Evolutionary conservation across 2,329 filamentous ascomycete species (phyloP).

Genomic region (Eurotiales sp.): DNA sequence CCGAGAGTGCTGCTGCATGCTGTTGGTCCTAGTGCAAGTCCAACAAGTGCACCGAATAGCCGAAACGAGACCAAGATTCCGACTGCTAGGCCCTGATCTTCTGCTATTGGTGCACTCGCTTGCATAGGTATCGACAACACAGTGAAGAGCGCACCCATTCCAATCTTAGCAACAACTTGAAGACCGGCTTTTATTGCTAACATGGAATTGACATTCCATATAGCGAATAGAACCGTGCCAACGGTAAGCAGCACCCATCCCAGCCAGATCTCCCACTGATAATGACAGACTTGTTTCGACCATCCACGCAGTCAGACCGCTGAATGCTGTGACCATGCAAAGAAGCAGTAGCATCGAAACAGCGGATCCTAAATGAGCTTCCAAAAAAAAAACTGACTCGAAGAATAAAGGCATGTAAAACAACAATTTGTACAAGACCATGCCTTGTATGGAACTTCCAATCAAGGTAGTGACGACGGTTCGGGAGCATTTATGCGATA

Average conservation of each 20-base stretch:
- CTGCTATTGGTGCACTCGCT: neutral
- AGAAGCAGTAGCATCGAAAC: constrained; percentile 3
- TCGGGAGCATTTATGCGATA: constrained; percentile 41
- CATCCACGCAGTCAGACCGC: constrained; percentile 29
- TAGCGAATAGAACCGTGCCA: constrained; percentile 22
- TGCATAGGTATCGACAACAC: constrained; percentile 8
- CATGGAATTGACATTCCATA: constrained; percentile 44
- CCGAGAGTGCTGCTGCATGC: constrained; percentile 20
- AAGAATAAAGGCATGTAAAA: constrained; percentile 48
- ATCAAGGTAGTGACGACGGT: constrained; percentile 31
- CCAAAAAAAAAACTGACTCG: constrained; percentile 31
- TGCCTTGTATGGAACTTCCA: constrained; percentile 36
- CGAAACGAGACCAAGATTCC: constrained; percentile 21
- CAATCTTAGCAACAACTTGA: constrained; percentile 13
- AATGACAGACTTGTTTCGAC: constrained; percentile 40
- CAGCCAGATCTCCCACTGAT: constrained; percentile 6
- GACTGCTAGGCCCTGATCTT: constrained; percentile 10
- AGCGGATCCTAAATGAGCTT: constrained; percentile 12
- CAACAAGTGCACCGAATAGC: constrained; percentile 5
- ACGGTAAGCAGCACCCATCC: constrained; percentile 31
- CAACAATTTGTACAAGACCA: constrained; percentile 34
- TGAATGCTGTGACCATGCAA: constrained; percentile 5
- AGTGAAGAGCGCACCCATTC: constrained; percentile 11
- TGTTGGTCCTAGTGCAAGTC: constrained; percentile 4
- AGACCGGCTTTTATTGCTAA: neutral